Conservation (phyloP, 164 flowering plant genomes). For the Vitis cinerea region DNA sequence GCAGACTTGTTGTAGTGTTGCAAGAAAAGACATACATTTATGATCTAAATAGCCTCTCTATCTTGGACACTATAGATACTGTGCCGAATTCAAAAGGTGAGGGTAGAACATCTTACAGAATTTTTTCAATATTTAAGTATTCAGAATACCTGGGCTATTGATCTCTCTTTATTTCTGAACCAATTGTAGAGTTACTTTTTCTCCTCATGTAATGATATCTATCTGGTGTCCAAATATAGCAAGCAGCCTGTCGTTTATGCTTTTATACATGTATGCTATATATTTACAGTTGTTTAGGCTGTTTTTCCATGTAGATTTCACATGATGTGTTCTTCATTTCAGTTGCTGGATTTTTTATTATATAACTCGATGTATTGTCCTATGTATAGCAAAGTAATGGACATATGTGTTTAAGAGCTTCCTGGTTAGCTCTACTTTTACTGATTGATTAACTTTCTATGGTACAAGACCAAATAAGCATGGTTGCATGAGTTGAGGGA, state of each 20-base stretch:
- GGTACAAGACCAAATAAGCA: too few species aligned
- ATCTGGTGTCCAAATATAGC: background rate
- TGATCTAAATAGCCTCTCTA: conserved; percentile 67
- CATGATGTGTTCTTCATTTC: too few species aligned
- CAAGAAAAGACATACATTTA: conserved; percentile 80
- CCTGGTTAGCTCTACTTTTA: too few species aligned
- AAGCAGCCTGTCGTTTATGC: background rate
- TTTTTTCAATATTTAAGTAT: background rate
- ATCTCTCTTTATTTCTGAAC: background rate
- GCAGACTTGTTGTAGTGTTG: conserved; percentile 86
- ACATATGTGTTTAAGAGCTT: too few species aligned
- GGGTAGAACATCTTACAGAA: background rate
- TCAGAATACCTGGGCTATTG: too few species aligned
- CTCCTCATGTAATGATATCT: background rate
- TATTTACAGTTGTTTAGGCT: background rate
- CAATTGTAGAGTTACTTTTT: too few species aligned
- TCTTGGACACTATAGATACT: conserved; percentile 77
- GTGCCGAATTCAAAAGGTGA: conserved; percentile 82
- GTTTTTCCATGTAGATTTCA: too few species aligned
- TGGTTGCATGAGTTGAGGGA: too few species aligned
- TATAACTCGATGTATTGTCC: too few species aligned
- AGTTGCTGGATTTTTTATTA: too few species aligned
- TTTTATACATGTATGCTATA: background rate
- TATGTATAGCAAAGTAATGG: too few species aligned
- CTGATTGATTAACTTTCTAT: too few species aligned